These are phyloP conservation scores for Lojkania enalia DNA, from an alignment of 2,329 filamentous ascomycete genomes.

Conservation along the genomic window DNA sequence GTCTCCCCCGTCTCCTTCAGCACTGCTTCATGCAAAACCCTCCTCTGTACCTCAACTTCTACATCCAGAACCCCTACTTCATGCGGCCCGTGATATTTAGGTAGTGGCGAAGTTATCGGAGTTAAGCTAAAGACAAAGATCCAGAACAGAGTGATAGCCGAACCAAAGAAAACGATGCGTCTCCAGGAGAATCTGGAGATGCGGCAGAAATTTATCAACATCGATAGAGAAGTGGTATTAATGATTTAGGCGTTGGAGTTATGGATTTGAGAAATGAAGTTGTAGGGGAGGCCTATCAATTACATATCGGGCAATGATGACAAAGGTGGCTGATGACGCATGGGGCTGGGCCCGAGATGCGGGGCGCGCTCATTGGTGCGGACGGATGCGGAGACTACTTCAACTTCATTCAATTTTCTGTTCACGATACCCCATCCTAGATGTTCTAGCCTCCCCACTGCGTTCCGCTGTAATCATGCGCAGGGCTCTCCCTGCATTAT, in stretches of 20 bases:
- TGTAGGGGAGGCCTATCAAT: not conserved
- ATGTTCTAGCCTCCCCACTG: no score
- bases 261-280: not conserved
- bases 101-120: constrained; percentile 47
- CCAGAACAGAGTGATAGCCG: constrained; percentile 36
- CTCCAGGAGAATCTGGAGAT: constrained; percentile 23
- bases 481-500: no score
- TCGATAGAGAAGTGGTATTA: not conserved
- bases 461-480: no score
- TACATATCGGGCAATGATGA: no score
- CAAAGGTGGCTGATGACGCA: constrained; percentile 2
- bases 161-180: constrained; percentile 30
- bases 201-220: constrained; percentile 8
- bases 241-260: not conserved
- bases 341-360: not conserved
- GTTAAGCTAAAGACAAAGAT: constrained; percentile 46
- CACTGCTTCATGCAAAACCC: constrained; percentile 40
- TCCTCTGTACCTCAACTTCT: constrained; percentile 44
- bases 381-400: not conserved
- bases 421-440: not conserved
- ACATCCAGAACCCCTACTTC: constrained; percentile 51
- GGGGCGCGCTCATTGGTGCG: not conserved
- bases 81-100: constrained; percentile 48
- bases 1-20: constrained; percentile 45
- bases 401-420: not conserved